Conservation (phyloP, 352 stramenopile species). For the Phytophthora hibernalis region DNA sequence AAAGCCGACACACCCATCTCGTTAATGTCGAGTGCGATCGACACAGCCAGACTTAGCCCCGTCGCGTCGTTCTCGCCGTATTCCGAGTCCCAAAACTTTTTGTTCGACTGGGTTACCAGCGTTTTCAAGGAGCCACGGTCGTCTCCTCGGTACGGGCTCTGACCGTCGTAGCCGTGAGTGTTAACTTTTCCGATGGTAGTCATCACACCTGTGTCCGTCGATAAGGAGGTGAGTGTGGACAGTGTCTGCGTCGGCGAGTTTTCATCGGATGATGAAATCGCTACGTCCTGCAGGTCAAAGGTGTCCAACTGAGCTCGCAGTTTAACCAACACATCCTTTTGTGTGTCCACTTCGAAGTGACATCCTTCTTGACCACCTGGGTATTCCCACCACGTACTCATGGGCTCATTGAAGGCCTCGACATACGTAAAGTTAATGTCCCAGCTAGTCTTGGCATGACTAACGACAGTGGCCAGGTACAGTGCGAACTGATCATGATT, state of each 20-base stretch:
- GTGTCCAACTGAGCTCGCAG: constrained; percentile 47
- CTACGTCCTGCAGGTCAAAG: constrained; percentile 34
- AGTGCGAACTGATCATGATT: constrained; percentile 54
- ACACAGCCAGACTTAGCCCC: constrained; percentile 58
- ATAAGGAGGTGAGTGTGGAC: constrained; percentile 43
- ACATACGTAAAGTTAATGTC: constrained; percentile 60
- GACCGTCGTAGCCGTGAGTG: constrained; percentile 53
- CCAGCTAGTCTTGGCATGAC: constrained; percentile 54
- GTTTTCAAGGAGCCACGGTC: constrained; percentile 50
- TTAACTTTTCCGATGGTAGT: constrained; percentile 57
- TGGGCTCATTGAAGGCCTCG: constrained; percentile 68
- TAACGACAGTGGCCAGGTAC: constrained; percentile 55
- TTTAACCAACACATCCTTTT: constrained; percentile 47
- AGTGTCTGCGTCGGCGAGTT: constrained; percentile 51
- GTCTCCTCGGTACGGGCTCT: constrained; percentile 1
- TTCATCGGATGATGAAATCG: constrained; percentile 60
- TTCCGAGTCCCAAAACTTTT: constrained; percentile 68
- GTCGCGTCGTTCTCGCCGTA: constrained; percentile 59
- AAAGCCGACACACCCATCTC: not conserved
- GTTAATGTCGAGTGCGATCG: constrained; percentile 62
- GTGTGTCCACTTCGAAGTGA: constrained; percentile 52
- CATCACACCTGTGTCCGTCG: constrained; percentile 32
- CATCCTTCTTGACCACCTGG: constrained; percentile 61
- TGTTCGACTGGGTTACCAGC: constrained; percentile 36
- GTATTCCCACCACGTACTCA: constrained; percentile 56